phyloP scores from a whole-genome alignment of 1,139 yeast genomes.

The Saccharomyces hybrid region DNA sequence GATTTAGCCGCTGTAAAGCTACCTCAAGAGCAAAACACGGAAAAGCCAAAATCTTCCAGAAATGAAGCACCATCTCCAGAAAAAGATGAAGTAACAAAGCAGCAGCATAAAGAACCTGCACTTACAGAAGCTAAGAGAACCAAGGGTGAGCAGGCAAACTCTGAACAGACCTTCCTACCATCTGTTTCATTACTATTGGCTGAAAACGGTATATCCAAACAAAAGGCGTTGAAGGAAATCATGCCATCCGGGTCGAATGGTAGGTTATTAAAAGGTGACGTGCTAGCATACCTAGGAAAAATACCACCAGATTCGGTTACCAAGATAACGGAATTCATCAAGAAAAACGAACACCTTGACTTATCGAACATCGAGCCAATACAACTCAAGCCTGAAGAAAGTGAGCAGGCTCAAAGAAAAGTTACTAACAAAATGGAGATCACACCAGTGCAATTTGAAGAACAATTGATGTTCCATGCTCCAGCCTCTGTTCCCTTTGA shows the following conservation, averaged over 20 bases:
- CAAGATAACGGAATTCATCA: conserved; percentile 49
- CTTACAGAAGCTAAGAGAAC: conserved; percentile 4
- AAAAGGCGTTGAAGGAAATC: conserved; percentile 64
- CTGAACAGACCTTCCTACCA: conserved; percentile 64
- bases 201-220: conserved; percentile 52
- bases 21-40: conserved; percentile 40
- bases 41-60: conserved; percentile 9
- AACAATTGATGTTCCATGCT: conserved; percentile 16
- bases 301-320: conserved; percentile 52
- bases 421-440: conserved; percentile 4
- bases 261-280: conserved; percentile 82
- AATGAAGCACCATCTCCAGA: conserved; percentile 11
- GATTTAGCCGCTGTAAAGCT: conserved; percentile 57
- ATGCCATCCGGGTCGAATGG: conserved; percentile 88
- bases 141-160: conserved; percentile 40
- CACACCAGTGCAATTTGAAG: conserved; percentile 28
- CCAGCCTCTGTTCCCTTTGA: conserved; percentile 14
- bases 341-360: conserved; percentile 61
- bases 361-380: conserved; percentile 56
- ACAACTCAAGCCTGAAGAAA: conserved; percentile 31
- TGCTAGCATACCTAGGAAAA: conserved; percentile 71
- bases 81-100: conserved; percentile 4
- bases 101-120: not conserved
- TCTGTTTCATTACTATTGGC: conserved; percentile 67
- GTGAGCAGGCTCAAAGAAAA: conserved; percentile 11